phyloP scores from a whole-genome alignment of 192 early-diverging fungal genomes.

The Chytriomyces sp. region DNA sequence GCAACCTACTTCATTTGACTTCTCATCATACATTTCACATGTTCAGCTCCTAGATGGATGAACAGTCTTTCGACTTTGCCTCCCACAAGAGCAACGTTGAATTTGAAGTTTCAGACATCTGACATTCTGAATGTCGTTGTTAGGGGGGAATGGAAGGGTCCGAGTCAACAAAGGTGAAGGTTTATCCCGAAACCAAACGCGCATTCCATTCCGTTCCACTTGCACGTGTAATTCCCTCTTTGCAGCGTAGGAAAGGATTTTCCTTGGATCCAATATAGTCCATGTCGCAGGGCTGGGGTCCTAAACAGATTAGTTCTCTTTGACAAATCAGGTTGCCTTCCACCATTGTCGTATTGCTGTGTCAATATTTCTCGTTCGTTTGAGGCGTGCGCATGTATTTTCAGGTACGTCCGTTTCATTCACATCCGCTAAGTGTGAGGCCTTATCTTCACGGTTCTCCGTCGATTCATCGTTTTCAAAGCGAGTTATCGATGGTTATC shows the following conservation, averaged over 20 bases:
- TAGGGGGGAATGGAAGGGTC: background rate
- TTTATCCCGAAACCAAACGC: conserved; percentile 3
- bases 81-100: conserved; percentile 28
- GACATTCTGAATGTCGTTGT: background rate
- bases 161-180: background rate
- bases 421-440: no score
- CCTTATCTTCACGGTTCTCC: background rate
- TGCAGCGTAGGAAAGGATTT: background rate
- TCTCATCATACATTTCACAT: conserved; percentile 1
- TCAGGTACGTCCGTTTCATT: background rate
- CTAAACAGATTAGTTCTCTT: background rate
- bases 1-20: conserved; percentile 1
- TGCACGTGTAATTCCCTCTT: background rate
- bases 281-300: background rate
- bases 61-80: background rate
- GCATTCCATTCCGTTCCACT: background rate
- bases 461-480: no score
- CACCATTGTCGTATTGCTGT: background rate
- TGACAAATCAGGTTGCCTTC: background rate
- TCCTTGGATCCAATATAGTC: background rate
- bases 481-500: background rate
- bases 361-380: conserved; percentile 17
- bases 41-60: background rate
- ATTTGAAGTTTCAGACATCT: conserved; percentile 24
- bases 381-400: background rate